Conservation (phyloP, 2,329 filamentous ascomycete genomes). For the Magnaporthiopsis incrustans region DNA sequence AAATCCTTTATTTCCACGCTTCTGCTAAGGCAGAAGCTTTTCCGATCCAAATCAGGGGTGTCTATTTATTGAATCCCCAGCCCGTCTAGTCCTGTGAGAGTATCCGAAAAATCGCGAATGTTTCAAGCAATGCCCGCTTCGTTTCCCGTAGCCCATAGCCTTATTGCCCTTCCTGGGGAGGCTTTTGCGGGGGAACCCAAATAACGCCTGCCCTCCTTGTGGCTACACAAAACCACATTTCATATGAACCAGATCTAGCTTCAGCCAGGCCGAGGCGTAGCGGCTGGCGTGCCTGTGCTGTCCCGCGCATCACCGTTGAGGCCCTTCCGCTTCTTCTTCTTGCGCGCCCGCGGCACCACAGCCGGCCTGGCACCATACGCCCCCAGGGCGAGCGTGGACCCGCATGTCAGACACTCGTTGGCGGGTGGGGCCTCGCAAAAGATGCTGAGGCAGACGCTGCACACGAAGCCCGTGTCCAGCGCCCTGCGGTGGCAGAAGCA, state of each 20-base stretch:
- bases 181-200: neutral
- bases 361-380: constrained; percentile 69
- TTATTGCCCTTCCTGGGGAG: neutral
- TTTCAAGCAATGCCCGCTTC: neutral
- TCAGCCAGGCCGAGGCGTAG: constrained; percentile 43
- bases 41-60: neutral
- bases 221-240: neutral
- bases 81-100: neutral
- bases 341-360: constrained; percentile 64
- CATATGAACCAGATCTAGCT: neutral
- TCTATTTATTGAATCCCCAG: neutral
- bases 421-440: constrained; percentile 62
- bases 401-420: constrained; percentile 74
- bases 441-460: constrained; percentile 91
- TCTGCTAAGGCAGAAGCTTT: neutral
- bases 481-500: constrained; percentile 94
- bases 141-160: no score
- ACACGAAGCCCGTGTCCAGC: constrained; percentile 89
- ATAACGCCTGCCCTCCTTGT: neutral
- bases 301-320: constrained; percentile 44
- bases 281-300: constrained; percentile 51
- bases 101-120: neutral
- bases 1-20: neutral
- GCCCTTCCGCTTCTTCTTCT: constrained; percentile 62
- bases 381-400: constrained; percentile 66